Conservation (phyloP, 768 basidiomycete species). For the Mycena olivaceomarginata region DNA sequence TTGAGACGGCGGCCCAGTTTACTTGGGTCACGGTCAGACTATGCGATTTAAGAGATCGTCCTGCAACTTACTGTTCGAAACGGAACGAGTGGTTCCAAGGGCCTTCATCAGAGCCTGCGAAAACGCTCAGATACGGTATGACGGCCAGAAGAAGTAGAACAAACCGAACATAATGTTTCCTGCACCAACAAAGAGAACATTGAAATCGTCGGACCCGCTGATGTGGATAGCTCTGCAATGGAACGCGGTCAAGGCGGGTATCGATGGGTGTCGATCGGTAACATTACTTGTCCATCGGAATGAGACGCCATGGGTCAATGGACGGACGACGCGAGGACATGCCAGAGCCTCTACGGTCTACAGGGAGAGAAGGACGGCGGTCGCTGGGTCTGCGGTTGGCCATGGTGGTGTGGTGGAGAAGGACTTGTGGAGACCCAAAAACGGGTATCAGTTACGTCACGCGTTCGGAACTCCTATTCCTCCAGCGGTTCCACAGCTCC, state of each 20-base stretch:
- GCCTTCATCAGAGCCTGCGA: conserved; percentile 87
- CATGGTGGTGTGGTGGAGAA: conserved; percentile 49
- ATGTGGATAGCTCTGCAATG: conserved; percentile 66
- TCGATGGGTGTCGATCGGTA: conserved; percentile 10
- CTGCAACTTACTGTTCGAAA: conserved; percentile 84
- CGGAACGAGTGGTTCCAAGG: conserved; percentile 97
- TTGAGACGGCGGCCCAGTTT: conserved; percentile 98
- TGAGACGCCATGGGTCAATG: conserved; percentile 85
- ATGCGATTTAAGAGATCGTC: conserved; percentile 16
- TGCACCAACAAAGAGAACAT: conserved; percentile 96
- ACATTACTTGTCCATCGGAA: conserved; percentile 87
- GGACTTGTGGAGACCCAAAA: neutral
- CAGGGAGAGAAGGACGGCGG: conserved; percentile 55
- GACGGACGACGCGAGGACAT: conserved; percentile 78
- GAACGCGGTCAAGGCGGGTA: conserved; percentile 39
- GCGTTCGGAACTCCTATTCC: neutral
- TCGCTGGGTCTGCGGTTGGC: conserved; percentile 68
- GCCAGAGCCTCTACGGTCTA: conserved; percentile 70
- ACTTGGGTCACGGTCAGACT: conserved; percentile 60
- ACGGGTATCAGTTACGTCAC: conserved; percentile 29
- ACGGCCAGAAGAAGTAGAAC: conserved; percentile 15
- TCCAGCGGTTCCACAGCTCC: no score
- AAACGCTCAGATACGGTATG: neutral
- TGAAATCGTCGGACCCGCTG: conserved; percentile 85
- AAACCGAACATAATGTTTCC: conserved; percentile 99